phyloP scores from a whole-genome alignment of 1,139 yeast genomes.

The Hyphopichia buzzinii region DNA sequence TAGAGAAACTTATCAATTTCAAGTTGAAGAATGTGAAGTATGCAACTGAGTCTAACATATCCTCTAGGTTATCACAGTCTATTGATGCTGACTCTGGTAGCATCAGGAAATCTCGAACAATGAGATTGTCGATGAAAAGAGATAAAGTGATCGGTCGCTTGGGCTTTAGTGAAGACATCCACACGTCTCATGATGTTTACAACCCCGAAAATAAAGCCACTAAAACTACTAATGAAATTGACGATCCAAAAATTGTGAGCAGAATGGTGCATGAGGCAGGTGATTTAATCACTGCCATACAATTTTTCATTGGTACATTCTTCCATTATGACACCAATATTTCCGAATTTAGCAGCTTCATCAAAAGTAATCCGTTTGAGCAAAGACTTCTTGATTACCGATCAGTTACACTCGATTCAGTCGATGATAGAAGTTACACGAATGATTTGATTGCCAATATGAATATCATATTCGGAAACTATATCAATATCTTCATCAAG shows the following conservation, averaged over 20 bases:
- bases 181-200: background rate
- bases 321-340: conserved; percentile 64
- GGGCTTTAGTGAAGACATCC: conserved; percentile 1
- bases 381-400: conserved; percentile 25
- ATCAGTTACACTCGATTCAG: conserved; percentile 22
- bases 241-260: conserved; percentile 44
- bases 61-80: conserved; percentile 9
- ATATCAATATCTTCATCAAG: conserved; percentile 35
- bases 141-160: conserved; percentile 20
- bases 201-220: conserved; percentile 3
- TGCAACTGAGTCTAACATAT: conserved; percentile 7
- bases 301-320: conserved; percentile 59
- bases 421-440: conserved; percentile 38
- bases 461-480: conserved; percentile 54
- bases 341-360: conserved; percentile 48
- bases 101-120: conserved; percentile 32
- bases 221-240: conserved; percentile 25
- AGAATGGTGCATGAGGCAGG: conserved; percentile 35
- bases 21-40: conserved; percentile 22
- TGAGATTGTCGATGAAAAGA: conserved; percentile 29
- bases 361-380: conserved; percentile 40
- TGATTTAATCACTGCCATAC: conserved; percentile 47
- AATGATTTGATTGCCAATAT: conserved; percentile 52
- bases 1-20: conserved; percentile 24
- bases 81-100: conserved; percentile 13